Evolutionary conservation across 495 filamentous ascomycete genomes (phyloP).

Genomic region (Neurospora tetraspora): DNA sequence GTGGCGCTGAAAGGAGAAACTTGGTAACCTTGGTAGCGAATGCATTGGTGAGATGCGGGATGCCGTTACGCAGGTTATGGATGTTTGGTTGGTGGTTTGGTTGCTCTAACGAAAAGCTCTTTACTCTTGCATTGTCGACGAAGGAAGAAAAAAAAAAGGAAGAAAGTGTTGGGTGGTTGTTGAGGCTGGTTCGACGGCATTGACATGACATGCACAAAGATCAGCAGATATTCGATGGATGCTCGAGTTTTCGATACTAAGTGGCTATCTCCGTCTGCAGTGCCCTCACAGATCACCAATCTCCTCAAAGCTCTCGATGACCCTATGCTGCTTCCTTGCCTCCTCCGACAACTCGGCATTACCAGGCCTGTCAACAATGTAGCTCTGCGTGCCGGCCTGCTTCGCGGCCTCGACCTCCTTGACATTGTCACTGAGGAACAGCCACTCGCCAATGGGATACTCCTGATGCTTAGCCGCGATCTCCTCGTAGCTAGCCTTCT

Average conservation of each 20-base stretch:
- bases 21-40: not conserved
- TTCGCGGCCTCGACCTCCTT: conserved; percentile 59
- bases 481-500: conserved; percentile 47
- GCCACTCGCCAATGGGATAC: conserved; percentile 33
- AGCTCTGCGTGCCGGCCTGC: conserved; percentile 50
- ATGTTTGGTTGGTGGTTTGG: not conserved
- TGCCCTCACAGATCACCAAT: conserved; percentile 9
- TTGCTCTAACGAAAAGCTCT: not conserved
- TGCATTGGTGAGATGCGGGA: not conserved
- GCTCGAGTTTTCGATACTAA: not conserved
- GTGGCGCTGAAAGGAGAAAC: not conserved
- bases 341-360: conserved; percentile 45
- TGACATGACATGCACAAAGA: not conserved
- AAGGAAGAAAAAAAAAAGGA: not conserved
- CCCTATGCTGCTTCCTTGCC: conserved; percentile 28
- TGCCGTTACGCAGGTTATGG: not conserved
- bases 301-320: conserved; percentile 38
- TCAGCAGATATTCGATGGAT: not conserved
- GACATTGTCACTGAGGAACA: conserved; percentile 64
- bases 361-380: conserved; percentile 52
- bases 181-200: not conserved
- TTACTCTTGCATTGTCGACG: not conserved
- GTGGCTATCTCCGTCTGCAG: not conserved
- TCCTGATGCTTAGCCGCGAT: conserved; percentile 41
- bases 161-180: not conserved